Base-by-base conservation (phyloP, 2,329 filamentous ascomycete genomes). In the Colletotrichum tofieldiae region DNA sequence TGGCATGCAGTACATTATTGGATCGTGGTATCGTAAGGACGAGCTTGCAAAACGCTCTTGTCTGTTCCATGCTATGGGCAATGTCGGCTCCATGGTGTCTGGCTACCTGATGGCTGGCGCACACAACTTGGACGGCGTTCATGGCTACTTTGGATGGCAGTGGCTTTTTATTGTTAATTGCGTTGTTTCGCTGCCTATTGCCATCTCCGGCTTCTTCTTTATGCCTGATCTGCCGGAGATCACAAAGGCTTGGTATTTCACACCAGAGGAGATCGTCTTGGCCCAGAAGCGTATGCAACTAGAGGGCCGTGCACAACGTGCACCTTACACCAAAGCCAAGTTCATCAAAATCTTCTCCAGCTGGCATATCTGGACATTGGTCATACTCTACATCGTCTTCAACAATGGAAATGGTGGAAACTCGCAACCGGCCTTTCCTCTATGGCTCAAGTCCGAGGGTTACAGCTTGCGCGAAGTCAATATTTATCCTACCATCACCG, bases 321-420 rank as follows among this genome's bases (percentile, higher is more conserved):
- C 81, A 0, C 79, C 80, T 0, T 85, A 81, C 69, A 85, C 82
- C 0, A 78, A 78, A 64, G 75, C 77, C 81, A 92, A 91, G 79
- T 77, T 92, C 56, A 84, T 85, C 78, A 88, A 86, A 75, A 92
- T 93, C 23, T 88, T 92, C 68, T 83, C 84, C 0, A 88, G 87
- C 7, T 84, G 82, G 82, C 81, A 83, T 62, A 79, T 84, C 3
- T 84, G 79, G 74, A 77, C 77, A 7, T 75, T 83, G n/a, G 79
- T 81, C 0, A 74, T 81, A 1, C 76, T 84, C 6, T 83, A 84
- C 60, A 77, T 82, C 29, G 78, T 82, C 8, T 84, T 84, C 64
- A 90, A 91, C 51, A 88, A 87, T 0, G 75, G 87, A 0, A 80
- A 88, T 0, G 82, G 86, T 2, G 81, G 80, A 0, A 77, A 75